Conservation (phyloP, 2,329 filamentous ascomycete species). For the Trichoderma afroharzianum region DNA sequence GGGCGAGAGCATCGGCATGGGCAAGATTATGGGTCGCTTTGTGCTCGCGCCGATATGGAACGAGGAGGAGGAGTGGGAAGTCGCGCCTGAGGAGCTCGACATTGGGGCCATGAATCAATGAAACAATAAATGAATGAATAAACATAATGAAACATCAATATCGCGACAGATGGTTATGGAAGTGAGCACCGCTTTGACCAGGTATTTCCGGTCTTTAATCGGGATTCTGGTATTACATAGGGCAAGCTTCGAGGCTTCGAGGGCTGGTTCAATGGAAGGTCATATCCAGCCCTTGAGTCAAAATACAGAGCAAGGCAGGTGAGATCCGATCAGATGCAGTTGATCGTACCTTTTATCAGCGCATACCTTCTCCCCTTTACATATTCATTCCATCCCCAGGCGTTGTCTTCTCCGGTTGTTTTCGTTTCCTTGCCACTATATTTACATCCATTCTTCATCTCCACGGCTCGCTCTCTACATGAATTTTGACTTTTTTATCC, state of each 20-base stretch:
- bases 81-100: conserved; percentile 35
- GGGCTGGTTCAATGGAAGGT: neutral
- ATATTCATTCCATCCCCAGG: neutral
- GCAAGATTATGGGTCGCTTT: conserved; percentile 60
- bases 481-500: neutral
- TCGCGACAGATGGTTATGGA: neutral
- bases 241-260: neutral
- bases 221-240: neutral
- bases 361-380: neutral
- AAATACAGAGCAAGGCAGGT: neutral
- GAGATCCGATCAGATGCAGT: neutral
- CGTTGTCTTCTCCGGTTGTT: neutral
- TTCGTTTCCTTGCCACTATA: neutral
- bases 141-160: neutral
- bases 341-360: neutral
- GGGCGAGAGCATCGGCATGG: conserved; percentile 58
- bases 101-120: neutral
- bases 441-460: neutral
- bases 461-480: neutral
- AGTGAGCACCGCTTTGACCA: neutral
- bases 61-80: conserved; percentile 56
- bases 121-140: neutral
- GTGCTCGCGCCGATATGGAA: conserved; percentile 56
- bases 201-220: neutral
- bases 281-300: neutral